A percentile compares a stretch with the other conserved stretches of the same genome.
Evolutionary conservation across 139 green algal species (phyloP).

Genomic region (Asterochloris sp.): DNA sequence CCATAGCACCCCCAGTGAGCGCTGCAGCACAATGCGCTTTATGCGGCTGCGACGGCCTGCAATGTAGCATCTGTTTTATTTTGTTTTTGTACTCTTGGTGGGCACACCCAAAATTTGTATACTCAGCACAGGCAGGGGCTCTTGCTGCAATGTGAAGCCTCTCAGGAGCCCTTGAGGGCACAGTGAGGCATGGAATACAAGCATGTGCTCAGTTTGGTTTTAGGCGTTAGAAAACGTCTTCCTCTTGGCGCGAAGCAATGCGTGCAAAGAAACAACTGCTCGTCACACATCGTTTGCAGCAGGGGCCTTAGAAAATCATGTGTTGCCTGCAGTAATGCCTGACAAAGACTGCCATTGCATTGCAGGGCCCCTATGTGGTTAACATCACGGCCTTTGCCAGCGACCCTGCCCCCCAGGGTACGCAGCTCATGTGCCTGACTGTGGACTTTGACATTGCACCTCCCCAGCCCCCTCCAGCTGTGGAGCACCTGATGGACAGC

Average conservation of each 20-base stretch:
- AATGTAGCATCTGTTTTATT: not conserved
- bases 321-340: not conserved
- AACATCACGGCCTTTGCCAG: conserved; percentile 2
- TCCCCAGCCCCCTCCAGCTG: not conserved
- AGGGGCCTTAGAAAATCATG: not conserved
- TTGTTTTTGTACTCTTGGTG: no score
- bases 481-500: not conserved
- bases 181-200: not conserved
- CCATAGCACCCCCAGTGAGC: conserved; percentile 21
- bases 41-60: not conserved
- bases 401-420: not conserved
- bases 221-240: not conserved
- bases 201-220: not conserved
- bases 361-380: conserved; percentile 29
- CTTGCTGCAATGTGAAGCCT: not conserved
- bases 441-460: conserved; percentile 26
- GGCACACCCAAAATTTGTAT: no score
- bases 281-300: not conserved
- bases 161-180: no score
- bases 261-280: not conserved
- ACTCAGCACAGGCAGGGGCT: no score
- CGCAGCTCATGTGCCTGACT: conserved; percentile 21
- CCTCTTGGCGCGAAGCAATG: not conserved
- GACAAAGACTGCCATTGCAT: not conserved
- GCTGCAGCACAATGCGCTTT: not conserved